Base-by-base conservation (phyloP, 805 yeast species). In the Starmerella etchellsii region DNA sequence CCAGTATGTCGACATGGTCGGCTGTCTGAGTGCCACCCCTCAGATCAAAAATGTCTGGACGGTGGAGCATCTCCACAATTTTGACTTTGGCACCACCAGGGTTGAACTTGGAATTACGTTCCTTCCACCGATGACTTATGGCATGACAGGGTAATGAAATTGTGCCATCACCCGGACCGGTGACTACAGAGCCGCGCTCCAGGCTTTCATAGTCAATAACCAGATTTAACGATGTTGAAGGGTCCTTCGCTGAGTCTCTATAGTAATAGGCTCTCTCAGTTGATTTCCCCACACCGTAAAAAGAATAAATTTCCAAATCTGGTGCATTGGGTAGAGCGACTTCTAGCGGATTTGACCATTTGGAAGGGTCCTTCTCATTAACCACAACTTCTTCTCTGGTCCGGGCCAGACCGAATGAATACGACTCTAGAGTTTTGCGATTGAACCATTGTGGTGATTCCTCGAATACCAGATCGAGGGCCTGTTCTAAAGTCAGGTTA, bases 1-100 rank as follows among this genome's bases (percentile, higher is more conserved):
- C 98, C 35, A 91, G 66, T 35, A 91, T 87, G 57, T 91, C 98
- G 23, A 91, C 98, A 60, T 91, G 98, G 54, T 91, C 98, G 1
- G 97, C 96, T 1, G 96, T 88, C 57, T 81, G 81, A 10, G 95
- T 93, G 13, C 98, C 98, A 21, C 98, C 98, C 49, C 98, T 71
- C 26, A 91, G 81, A 63, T 91, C 98, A 54, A 81, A 85, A 50
- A 82, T 65, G 55, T 83, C 94, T 0, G 98, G 98, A 56, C 87
- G 93, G 55, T 91, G 95, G 53, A 73, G 71, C 65, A 91, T 79
- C 62, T 91, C 98, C 13, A 88, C 95, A 36, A 85, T 69, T 19
- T 74, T 87, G 18, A 88, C 93, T 16, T 66, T 54, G 2, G 74
- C 61, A 8, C 70, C 68, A 1, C 81, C 94, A 2, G 98, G 98